Conservation (phyloP, 306 rosid species). For the Cicer cuneatum region DNA sequence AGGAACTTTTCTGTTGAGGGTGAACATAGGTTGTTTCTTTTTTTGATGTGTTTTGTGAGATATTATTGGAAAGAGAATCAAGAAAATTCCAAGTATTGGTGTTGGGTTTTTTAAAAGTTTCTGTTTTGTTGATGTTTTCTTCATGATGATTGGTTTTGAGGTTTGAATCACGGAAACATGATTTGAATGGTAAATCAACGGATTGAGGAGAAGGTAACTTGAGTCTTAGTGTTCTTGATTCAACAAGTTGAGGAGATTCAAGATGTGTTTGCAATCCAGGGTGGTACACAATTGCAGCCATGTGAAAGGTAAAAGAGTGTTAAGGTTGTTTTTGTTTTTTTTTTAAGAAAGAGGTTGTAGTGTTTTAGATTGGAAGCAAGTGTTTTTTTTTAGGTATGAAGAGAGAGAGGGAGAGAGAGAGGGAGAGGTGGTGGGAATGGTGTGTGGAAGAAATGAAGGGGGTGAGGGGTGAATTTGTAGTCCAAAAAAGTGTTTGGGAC, state of each 20-base stretch:
- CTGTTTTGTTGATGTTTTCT: slow-evolving; percentile 35
- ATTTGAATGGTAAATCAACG: slow-evolving; percentile 53
- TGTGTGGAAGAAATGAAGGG: slow-evolving; percentile 57
- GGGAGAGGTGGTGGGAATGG: slow-evolving; percentile 29
- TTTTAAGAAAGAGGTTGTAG: not conserved
- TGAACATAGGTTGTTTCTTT: slow-evolving; percentile 57
- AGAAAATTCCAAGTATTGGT: slow-evolving; percentile 59
- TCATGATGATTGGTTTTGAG: slow-evolving; percentile 32
- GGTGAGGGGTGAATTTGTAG: slow-evolving; percentile 76
- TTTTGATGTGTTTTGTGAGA: slow-evolving; percentile 10
- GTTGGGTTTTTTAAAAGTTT: slow-evolving; percentile 13
- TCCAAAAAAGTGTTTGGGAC: slow-evolving; percentile 55
- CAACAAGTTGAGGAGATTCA: slow-evolving; percentile 71
- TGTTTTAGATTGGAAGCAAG: not conserved
- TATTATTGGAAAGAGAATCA: slow-evolving; percentile 57
- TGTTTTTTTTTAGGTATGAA: slow-evolving; percentile 20
- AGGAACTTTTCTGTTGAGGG: slow-evolving; percentile 61
- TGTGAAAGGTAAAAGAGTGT: slow-evolving; percentile 35
- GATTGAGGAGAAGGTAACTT: slow-evolving; percentile 60
- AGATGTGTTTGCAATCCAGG: slow-evolving; percentile 60
- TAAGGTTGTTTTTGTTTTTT: slow-evolving; percentile 11
- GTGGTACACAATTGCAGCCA: slow-evolving; percentile 79
- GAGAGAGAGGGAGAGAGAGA: not conserved
- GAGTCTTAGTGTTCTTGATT: slow-evolving; percentile 65
- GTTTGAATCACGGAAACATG: slow-evolving; percentile 51